Conservation (phyloP, 495 filamentous ascomycete genomes). For the Chlorociboria aeruginascens region DNA sequence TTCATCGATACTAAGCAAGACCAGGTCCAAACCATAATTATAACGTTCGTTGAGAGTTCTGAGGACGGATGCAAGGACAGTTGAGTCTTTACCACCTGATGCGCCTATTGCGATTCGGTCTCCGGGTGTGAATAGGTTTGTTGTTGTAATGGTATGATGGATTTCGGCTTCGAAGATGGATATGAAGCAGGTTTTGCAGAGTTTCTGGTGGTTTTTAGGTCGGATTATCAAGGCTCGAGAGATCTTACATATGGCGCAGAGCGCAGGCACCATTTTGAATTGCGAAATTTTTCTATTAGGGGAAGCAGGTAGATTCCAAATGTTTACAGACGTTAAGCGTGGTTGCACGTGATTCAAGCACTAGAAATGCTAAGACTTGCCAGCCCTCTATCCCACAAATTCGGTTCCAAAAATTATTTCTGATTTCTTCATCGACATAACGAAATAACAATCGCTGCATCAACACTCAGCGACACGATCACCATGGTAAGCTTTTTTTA, state of each 20-base stretch:
- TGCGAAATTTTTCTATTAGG: neutral
- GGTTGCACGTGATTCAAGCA: neutral
- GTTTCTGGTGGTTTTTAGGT: constrained; percentile 84
- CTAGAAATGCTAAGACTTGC: constrained; percentile 4
- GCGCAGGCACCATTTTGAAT: constrained; percentile 34
- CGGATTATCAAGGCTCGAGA: constrained; percentile 79
- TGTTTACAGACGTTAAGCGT: neutral
- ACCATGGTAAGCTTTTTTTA: constrained; percentile 21
- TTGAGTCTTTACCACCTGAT: constrained; percentile 95
- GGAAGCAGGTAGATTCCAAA: neutral
- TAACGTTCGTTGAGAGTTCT: constrained; percentile 90
- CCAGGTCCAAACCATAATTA: constrained; percentile 72
- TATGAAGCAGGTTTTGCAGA: constrained; percentile 85
- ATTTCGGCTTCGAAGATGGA: constrained; percentile 82
- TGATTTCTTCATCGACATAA: constrained; percentile 16
- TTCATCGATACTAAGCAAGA: constrained; percentile 88
- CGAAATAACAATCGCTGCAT: constrained; percentile 16
- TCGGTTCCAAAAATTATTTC: constrained; percentile 14
- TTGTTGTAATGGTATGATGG: constrained; percentile 76
- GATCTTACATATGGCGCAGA: constrained; percentile 64
- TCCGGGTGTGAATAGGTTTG: constrained; percentile 67
- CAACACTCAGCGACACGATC: constrained; percentile 21
- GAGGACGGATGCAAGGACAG: constrained; percentile 84
- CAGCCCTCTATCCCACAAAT: neutral
- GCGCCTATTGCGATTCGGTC: constrained; percentile 91